phyloP scores from a whole-genome alignment of 805 yeast species.

The Pichia kluyveri region DNA sequence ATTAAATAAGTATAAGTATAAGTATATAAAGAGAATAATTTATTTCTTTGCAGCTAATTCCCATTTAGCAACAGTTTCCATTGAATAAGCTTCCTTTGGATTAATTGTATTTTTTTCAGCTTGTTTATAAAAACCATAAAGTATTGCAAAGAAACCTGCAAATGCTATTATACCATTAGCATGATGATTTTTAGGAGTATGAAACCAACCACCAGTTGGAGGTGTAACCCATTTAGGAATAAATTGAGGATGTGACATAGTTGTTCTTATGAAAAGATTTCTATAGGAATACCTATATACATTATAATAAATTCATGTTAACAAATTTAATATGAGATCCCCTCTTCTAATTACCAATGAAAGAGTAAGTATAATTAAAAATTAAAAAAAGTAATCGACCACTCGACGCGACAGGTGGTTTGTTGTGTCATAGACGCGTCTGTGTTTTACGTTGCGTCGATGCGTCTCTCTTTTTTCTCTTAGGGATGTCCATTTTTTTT shows the following conservation, averaged over 20 bases:
- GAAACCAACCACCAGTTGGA: conserved; percentile 51
- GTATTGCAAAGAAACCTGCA: conserved; percentile 29
- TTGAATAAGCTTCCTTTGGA: conserved; percentile 28
- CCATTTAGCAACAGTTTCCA: conserved; percentile 36
- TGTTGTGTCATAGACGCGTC: too few relatives aligned
- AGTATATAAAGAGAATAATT: too few relatives aligned
- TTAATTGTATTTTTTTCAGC: conserved; percentile 30
- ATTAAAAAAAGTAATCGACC: too few relatives aligned
- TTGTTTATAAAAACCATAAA: conserved; percentile 26
- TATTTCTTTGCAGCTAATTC: conserved; percentile 29
- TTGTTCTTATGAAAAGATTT: background rate
- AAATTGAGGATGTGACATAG: conserved; percentile 16
- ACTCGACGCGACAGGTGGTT: too few relatives aligned
- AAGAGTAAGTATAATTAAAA: too few relatives aligned
- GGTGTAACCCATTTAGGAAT: conserved; percentile 28
- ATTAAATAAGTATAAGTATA: conserved; percentile 20
- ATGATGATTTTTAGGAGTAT: conserved; percentile 42
- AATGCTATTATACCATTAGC: conserved; percentile 33
- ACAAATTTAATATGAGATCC: too few relatives aligned
- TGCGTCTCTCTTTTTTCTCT: too few relatives aligned
- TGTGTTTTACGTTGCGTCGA: too few relatives aligned
- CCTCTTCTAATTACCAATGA: too few relatives aligned
- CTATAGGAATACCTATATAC: too few relatives aligned
- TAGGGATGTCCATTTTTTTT: too few relatives aligned
- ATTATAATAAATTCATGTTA: too few relatives aligned